Conservation (phyloP, 352 stramenopile species). For the Globisporangium canariense region DNA sequence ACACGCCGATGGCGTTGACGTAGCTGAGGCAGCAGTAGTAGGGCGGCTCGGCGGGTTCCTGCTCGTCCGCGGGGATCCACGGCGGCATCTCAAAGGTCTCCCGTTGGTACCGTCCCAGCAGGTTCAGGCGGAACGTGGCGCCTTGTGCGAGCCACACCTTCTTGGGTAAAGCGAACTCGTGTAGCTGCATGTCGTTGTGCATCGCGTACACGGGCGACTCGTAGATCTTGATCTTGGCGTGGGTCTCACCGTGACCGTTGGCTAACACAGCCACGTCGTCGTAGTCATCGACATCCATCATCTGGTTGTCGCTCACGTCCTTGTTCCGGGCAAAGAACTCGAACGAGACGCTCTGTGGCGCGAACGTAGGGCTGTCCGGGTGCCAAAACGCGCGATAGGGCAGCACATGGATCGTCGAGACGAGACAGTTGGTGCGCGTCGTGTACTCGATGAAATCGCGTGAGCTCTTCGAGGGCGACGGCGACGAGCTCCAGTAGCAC, state of each 20-base stretch:
- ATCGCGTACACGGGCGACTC: conserved; percentile 52
- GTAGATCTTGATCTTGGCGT: conserved; percentile 25
- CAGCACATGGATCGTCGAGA: conserved; percentile 50
- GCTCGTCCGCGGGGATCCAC: conserved; percentile 48
- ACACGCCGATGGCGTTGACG: conserved; percentile 31
- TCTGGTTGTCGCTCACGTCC: not conserved
- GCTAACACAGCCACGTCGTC: not conserved
- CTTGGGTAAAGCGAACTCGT: conserved; percentile 48
- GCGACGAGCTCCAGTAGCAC: conserved; percentile 58
- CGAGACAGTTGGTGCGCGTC: conserved; percentile 36
- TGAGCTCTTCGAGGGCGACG: conserved; percentile 18
- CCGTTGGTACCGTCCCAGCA: conserved; percentile 55
- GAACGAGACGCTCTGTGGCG: conserved; percentile 52
- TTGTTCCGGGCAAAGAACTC: conserved; percentile 33
- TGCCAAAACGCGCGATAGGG: conserved; percentile 82
- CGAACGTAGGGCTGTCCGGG: conserved; percentile 67
- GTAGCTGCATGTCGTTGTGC: conserved; percentile 64
- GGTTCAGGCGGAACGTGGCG: conserved; percentile 42
- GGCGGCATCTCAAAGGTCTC: conserved; percentile 43
- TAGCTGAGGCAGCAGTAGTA: conserved; percentile 84
- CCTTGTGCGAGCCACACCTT: conserved; percentile 44
- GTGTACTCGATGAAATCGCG: conserved; percentile 69
- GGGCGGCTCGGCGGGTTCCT: conserved; percentile 25
- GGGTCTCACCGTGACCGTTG: conserved; percentile 9
- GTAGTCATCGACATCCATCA: conserved; percentile 12